Percentiles rank a stretch among this genome's conserved stretches.
Conservation (phyloP, 768 basidiomycete species). For the Tulasnella sp. region DNA sequence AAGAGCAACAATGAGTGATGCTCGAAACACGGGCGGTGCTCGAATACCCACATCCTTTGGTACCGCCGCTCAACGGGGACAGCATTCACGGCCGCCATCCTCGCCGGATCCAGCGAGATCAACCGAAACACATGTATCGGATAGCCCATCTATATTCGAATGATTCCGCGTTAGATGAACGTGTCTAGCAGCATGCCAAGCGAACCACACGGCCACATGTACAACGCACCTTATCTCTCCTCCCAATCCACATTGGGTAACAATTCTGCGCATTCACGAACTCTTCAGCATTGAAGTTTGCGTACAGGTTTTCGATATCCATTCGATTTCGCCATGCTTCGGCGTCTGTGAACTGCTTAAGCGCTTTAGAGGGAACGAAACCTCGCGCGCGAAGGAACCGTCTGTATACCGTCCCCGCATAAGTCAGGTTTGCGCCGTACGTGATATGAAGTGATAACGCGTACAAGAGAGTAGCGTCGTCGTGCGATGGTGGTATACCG, state of each 20-base stretch:
- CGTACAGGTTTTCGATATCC: slow-evolving; percentile 50
- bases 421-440: too few species aligned
- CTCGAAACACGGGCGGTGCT: background rate
- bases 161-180: background rate
- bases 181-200: background rate
- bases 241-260: slow-evolving; percentile 74
- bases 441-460: slow-evolving; percentile 23
- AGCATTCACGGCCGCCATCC: slow-evolving; percentile 49
- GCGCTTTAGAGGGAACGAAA: slow-evolving; percentile 49
- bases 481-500: slow-evolving; percentile 35
- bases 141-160: slow-evolving; percentile 39
- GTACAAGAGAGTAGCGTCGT: slow-evolving; percentile 56
- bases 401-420: too few species aligned
- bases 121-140: slow-evolving; percentile 70
- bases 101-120: slow-evolving; percentile 37
- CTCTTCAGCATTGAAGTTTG: slow-evolving; percentile 45
- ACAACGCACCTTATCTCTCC: slow-evolving; percentile 51
- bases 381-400: slow-evolving; percentile 73
- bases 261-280: slow-evolving; percentile 46
- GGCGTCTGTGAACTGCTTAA: slow-evolving; percentile 55
- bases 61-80: slow-evolving; percentile 44
- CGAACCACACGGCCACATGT: background rate
- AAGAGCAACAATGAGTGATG: background rate
- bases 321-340: slow-evolving; percentile 57
- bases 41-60: slow-evolving; percentile 51